These are phyloP conservation scores for Zymoseptoria ardabiliae DNA, from an alignment of 2,329 filamentous ascomycete genomes.

Conservation along the genomic window DNA sequence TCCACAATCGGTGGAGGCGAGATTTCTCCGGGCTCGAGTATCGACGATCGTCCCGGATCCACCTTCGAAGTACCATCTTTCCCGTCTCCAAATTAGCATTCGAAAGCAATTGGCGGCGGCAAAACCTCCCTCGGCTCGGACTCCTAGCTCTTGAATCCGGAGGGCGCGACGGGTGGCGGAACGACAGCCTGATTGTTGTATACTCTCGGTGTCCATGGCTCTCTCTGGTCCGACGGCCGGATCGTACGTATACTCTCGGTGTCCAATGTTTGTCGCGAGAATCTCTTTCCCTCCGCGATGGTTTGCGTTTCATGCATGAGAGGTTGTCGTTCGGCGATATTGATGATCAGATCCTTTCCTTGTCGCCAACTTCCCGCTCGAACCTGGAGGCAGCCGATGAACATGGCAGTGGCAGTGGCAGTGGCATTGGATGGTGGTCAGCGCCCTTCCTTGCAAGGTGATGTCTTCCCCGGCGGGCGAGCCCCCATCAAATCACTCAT, in stretches of 20 bases:
- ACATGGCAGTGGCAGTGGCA: too few relatives aligned
- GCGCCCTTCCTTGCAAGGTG: too few relatives aligned
- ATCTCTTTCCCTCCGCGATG: too few relatives aligned
- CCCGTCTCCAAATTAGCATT: too few relatives aligned
- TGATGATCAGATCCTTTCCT: constrained; percentile 14
- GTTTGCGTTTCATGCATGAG: neutral
- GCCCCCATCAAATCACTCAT: too few relatives aligned
- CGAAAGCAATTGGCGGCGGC: too few relatives aligned
- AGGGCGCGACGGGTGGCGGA: constrained; percentile 47
- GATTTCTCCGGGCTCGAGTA: neutral
- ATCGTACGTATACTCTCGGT: constrained; percentile 50
- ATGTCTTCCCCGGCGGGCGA: too few relatives aligned
- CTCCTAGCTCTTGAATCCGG: constrained; percentile 37
- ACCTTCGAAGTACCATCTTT: too few relatives aligned
- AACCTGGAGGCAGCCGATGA: constrained; percentile 4
- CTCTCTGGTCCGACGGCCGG: constrained; percentile 44
- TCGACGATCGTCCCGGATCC: too few relatives aligned
- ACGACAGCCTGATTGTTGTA: constrained; percentile 60
- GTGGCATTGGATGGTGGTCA: too few relatives aligned
- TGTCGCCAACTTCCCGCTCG: constrained; percentile 2
- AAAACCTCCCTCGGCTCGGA: too few relatives aligned
- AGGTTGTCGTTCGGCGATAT: constrained; percentile 18
- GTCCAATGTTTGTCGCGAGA: constrained; percentile 23
- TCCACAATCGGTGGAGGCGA: constrained; percentile 20
- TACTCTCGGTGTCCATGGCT: constrained; percentile 27